A percentile compares a stretch with the other conserved stretches of the same genome.
Evolutionary conservation across 2,329 filamentous ascomycete species (phyloP).

Genomic region (Cladosporium colombiae): DNA sequence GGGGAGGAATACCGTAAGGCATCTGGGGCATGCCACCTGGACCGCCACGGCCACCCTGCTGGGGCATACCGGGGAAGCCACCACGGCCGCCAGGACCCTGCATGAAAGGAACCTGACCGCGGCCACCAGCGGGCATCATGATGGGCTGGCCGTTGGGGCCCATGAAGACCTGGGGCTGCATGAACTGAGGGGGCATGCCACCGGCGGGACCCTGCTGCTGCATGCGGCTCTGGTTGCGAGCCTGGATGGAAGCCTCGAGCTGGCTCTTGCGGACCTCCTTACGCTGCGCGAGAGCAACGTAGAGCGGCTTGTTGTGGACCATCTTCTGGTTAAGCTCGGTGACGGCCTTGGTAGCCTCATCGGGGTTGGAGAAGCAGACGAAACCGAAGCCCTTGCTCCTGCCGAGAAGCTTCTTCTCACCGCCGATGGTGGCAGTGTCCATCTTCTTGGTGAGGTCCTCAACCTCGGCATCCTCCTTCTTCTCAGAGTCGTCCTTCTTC

Average conservation of each 20-base stretch:
- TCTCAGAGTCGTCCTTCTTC: conserved; percentile 56
- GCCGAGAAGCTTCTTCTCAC: conserved; percentile 69
- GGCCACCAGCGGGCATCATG: conserved; percentile 55
- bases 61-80: conserved; percentile 79
- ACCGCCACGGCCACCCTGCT: conserved; percentile 83
- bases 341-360: conserved; percentile 98
- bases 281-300: conserved; percentile 96
- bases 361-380: conserved; percentile 99
- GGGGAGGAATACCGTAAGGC: conserved; percentile 74
- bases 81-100: conserved; percentile 71
- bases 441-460: conserved; percentile 52
- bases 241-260: conserved; percentile 98
- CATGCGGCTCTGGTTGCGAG: conserved; percentile 97
- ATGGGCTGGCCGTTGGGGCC: conserved; percentile 72
- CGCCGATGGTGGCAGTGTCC: conserved; percentile 55
- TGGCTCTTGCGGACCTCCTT: conserved; percentile 99
- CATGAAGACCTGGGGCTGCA: conserved; percentile 87
- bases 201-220: conserved; percentile 86
- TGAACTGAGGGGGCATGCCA: conserved; percentile 78
- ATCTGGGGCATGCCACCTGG: conserved; percentile 75
- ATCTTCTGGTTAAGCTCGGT: conserved; percentile 99
- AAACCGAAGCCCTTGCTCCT: conserved; percentile 99
- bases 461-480: conserved; percentile 58
- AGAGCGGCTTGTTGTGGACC: conserved; percentile 94
- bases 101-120: conserved; percentile 62